Evolutionary conservation across 106 monocot species (phyloP).

Genomic region (Dendrobium chrysotoxum): DNA sequence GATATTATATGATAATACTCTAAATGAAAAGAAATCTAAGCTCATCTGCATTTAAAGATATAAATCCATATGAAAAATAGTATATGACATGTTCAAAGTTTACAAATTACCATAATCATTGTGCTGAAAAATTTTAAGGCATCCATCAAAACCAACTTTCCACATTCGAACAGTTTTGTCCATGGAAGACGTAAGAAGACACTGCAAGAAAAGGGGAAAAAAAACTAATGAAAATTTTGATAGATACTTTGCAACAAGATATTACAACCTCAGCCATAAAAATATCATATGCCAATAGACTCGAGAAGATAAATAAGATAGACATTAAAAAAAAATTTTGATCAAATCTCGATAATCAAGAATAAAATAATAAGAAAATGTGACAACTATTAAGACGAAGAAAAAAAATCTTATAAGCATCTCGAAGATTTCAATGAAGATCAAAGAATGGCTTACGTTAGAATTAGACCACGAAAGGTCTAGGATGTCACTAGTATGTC

Average conservation of each 20-base stretch:
- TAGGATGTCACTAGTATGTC: slow-evolving; percentile 59
- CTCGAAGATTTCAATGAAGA: neutral
- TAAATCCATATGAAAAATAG: neutral
- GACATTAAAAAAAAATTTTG: neutral
- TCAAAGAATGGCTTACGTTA: slow-evolving; percentile 44
- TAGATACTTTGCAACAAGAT: neutral
- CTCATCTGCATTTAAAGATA: neutral
- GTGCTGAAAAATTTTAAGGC: slow-evolving; percentile 65
- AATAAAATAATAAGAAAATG: neutral
- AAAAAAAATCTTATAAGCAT: neutral
- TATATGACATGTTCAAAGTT: no score
- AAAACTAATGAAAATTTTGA: neutral
- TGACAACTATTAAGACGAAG: neutral
- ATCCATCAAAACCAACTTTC: slow-evolving; percentile 64
- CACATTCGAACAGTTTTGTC: slow-evolving; percentile 88
- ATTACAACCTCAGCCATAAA: neutral
- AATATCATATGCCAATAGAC: neutral
- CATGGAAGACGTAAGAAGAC: slow-evolving; percentile 69
- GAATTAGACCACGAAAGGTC: slow-evolving; percentile 77
- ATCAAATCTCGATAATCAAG: neutral
- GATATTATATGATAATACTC: neutral
- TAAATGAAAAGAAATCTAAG: neutral
- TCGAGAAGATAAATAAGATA: neutral
- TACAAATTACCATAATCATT: slow-evolving; percentile 66
- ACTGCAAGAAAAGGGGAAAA: slow-evolving; percentile 45